Evolutionary conservation across 2,329 filamentous ascomycete genomes (phyloP), one percentile per base, ranked within the genome.

Genomic region (Colletotrichum filicis): DNA sequence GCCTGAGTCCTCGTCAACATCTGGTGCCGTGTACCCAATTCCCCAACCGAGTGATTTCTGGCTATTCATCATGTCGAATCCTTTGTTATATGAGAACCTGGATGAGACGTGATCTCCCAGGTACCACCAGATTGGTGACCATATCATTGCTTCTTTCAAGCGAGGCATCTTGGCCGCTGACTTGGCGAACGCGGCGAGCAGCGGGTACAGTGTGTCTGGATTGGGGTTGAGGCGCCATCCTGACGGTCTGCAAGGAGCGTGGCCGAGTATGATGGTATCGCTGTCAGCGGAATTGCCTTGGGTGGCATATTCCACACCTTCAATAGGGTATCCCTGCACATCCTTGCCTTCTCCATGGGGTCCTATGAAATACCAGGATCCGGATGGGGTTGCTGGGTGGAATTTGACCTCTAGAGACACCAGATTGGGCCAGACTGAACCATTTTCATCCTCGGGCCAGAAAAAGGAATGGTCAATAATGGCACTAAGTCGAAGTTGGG

Each of bases 81-180:
- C 3, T 9, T 6, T 16, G 32, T 65, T 35, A 19, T 65, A 65
- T 1, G 30, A 37, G 52, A 65, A 65, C 32, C n/a, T 46, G 6
- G 24, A 3, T 9, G 22, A 22, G 24, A 49, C 28, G n/a, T 65
- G 62, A 22, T 7, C 22, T 30, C 62, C 62, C 9, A 52, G 52
- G 1, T 52, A 57, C 62, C 62, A 65, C 52, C 62, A 53, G 12
- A 64, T 64, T 6, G 66, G 59, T 5, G 59, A 64, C 59, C 66
- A 69, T 26, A 69, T 57, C 14, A 69, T 56, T 8, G 52, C 66
- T n/a, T 63, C 52, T 30, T 26, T 64, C 24, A 69, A n/a, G 12
- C 66, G 49, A 24, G 59, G 59, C 66, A 69, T 69, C 19, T 37
- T 53, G 3, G 46, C 28, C 8, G 52, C 59, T 19, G 59, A 28